Conservation (phyloP, 2,329 filamentous ascomycete genomes). For the Cercospora zeina region DNA sequence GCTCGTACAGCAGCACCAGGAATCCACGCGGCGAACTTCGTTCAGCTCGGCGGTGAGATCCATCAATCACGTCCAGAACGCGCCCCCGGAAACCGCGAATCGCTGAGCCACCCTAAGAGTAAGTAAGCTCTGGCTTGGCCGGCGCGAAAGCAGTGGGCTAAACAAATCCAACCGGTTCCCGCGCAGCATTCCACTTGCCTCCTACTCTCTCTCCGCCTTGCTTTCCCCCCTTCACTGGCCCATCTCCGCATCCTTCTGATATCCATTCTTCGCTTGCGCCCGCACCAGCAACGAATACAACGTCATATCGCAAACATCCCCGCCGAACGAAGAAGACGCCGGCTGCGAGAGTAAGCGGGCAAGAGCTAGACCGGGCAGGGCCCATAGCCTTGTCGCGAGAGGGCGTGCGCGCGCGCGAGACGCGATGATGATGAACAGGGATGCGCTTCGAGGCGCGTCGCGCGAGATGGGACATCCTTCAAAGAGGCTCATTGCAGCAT, state of each 20-base stretch:
- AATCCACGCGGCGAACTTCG: not conserved
- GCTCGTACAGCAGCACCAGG: not conserved
- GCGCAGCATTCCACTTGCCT: not conserved
- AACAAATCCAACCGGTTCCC: not conserved
- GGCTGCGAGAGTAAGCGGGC: not conserved
- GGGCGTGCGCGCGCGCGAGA: not conserved
- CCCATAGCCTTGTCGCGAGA: not conserved
- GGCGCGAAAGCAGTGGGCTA: not conserved
- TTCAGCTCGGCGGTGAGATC: not conserved
- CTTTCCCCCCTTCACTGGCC: not conserved
- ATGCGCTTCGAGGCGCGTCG: slow-evolving; percentile 18
- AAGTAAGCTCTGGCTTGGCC: slow-evolving; percentile 10
- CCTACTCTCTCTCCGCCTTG: not conserved
- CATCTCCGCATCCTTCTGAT: not conserved
- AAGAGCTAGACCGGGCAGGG: slow-evolving; percentile 2
- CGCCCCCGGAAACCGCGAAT: not conserved
- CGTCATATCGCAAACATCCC: not conserved
- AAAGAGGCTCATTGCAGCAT: slow-evolving; percentile 59
- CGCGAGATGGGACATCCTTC: slow-evolving; percentile 22
- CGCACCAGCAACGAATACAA: not conserved
- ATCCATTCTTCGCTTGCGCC: not conserved
- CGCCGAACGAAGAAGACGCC: not conserved
- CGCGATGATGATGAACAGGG: slow-evolving; percentile 11
- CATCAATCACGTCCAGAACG: not conserved
- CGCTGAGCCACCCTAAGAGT: slow-evolving; percentile 6